phyloP scores from a whole-genome alignment of 805 yeast genomes.

The Naumovozyma castellii region DNA sequence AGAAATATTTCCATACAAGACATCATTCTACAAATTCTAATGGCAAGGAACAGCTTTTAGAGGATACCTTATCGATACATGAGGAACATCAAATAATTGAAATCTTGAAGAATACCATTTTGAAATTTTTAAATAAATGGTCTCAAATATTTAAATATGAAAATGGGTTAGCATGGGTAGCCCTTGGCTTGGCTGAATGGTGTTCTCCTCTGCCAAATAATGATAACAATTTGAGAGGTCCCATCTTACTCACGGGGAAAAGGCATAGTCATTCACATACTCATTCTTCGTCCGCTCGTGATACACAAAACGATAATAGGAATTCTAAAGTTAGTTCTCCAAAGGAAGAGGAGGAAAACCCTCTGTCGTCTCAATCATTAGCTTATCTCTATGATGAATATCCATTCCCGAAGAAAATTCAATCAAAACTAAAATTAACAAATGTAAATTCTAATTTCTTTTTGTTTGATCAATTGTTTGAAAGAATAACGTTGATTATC shows the following conservation, averaged over 20 bases:
- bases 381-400: slow-evolving; percentile 23
- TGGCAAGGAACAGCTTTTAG: too few relatives aligned
- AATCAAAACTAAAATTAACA: slow-evolving; percentile 6
- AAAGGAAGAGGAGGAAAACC: too few relatives aligned
- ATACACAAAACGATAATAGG: too few relatives aligned
- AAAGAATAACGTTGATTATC: slow-evolving; percentile 63
- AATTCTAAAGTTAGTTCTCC: too few relatives aligned
- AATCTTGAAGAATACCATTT: slow-evolving; percentile 49
- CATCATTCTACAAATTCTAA: slow-evolving; percentile 1
- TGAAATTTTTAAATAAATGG: slow-evolving; percentile 66
- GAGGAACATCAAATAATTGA: slow-evolving; percentile 45
- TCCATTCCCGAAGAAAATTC: slow-evolving; percentile 20
- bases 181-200: slow-evolving; percentile 84
- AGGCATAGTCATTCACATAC: slow-evolving; percentile 10
- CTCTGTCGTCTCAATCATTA: slow-evolving; percentile 2
- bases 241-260: slow-evolving; percentile 20
- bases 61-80: not conserved
- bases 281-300: too few relatives aligned
- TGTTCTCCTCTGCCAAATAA: slow-evolving; percentile 34
- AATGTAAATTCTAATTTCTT: slow-evolving; percentile 26
- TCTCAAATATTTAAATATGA: slow-evolving; percentile 69
- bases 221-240: slow-evolving; percentile 24
- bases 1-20: slow-evolving; percentile 42
- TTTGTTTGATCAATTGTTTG: slow-evolving; percentile 61
- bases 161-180: slow-evolving; percentile 79